These are phyloP conservation scores for Rhizopogon vesiculosus DNA, from an alignment of 768 basidiomycete genomes.

Conservation along the genomic window DNA sequence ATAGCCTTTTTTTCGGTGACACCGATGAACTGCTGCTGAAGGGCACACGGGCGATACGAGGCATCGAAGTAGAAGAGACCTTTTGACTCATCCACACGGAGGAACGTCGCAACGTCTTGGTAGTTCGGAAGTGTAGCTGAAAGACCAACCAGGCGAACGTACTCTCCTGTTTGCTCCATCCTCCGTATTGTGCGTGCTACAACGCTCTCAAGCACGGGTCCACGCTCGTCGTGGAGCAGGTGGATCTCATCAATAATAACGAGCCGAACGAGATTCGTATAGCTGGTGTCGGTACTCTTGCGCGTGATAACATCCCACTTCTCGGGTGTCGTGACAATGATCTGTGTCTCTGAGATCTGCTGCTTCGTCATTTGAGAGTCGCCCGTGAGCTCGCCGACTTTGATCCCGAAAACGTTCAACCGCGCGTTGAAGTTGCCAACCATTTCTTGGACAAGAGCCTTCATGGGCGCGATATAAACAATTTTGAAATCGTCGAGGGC, in stretches of 20 bases:
- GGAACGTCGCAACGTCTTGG: constrained; percentile 95
- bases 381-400: constrained; percentile 93
- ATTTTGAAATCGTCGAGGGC: constrained; percentile 93
- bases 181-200: constrained; percentile 85
- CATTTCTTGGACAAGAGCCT: constrained; percentile 98
- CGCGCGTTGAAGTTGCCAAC: constrained; percentile 90
- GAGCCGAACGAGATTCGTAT: constrained; percentile 93
- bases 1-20: constrained; percentile 99
- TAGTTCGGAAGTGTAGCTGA: constrained; percentile 99
- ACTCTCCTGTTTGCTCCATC: constrained; percentile 92
- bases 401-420: constrained; percentile 66
- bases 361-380: constrained; percentile 98
- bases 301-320: constrained; percentile 99
- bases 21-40: constrained; percentile 96
- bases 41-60: constrained; percentile 87
- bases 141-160: constrained; percentile 90
- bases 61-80: constrained; percentile 98
- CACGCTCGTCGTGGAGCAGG: constrained; percentile 94
- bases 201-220: constrained; percentile 91
- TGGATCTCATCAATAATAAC: constrained; percentile 99
- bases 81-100: constrained; percentile 87
- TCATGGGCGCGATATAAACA: constrained; percentile 98
- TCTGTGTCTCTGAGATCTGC: constrained; percentile 94
- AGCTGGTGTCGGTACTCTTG: constrained; percentile 94
- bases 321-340: constrained; percentile 98